Base-by-base conservation (phyloP, 495 filamentous ascomycete species). In the Penicillium lividum region DNA sequence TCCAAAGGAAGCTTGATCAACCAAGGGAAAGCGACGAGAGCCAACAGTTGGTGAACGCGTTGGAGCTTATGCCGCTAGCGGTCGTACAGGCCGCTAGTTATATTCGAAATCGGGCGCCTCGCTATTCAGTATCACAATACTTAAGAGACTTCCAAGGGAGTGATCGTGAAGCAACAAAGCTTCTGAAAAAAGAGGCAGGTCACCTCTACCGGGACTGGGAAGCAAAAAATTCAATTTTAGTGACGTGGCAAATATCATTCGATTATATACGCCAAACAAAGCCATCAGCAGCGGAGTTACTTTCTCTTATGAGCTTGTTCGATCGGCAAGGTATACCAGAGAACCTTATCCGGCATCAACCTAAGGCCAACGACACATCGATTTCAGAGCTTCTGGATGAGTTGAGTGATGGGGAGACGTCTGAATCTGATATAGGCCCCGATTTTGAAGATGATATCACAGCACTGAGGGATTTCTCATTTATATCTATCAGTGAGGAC, bases 371-470 rank as follows among this genome's bases (percentile, higher is more conserved):
- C 6, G 1, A 31, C 49, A 59, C 13, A 64, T 50, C 25, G 30
- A 50, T 9, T 50, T 27, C 27, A 5, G 47, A 50, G 47, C 15
- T 29, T 38, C 34, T 38, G 7, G 11, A 13, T n/a, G 30, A 40
- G 31, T 40, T 3, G 27, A 40, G 31, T 40, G 50, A 52, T 30
- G 7, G 15, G n/a, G 31, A 52, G n/a, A 40, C 30, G 1, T 52
- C 49, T 51, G 49, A 51, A 13, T 33, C 28, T 10, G 49, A 51
- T 16, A 36, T 36, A 33, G 34, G 31, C 1, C 28, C 28, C 4
- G 61, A 48, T 15, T 81, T 81, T 64, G 74, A 80, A 54, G 71
- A 76, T 5, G 75, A 81, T 65, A 27, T 82, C 4, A 38, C 46
- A 27, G 66, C 64, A 25, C 61, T 83, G 42, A 54, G 64, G 58